Base-by-base conservation (phyloP, 306 rosid species). In the Hippophae gyantsensis region DNA sequence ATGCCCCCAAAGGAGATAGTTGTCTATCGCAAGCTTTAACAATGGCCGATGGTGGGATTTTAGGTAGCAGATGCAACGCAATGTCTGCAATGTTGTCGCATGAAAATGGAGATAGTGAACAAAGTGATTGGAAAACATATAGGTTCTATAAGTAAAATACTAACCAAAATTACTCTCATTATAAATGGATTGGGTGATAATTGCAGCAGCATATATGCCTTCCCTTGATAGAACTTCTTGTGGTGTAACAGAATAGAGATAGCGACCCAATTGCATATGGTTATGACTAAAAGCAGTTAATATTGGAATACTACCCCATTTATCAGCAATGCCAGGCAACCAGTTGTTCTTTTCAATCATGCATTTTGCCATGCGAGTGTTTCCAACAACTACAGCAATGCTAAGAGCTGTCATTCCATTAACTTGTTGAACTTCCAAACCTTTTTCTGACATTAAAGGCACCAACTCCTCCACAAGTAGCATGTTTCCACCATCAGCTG, bases 211-310 rank as follows among this genome's bases (percentile, higher is more conserved):
- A 23, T 12, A 6, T 2, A 56, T 0, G 9, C 5, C 7, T 9
- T 2, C 38, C 5, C 9, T 32, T 14, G 13, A 2, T 38, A 10
- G 13, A 2, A 59, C 18, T 43, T 68, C 42, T 4, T 3, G 52
- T 8, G 43, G 52, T n/a, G 66, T 59, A 9, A 6, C 9, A 0
- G 9, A 10, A 53, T 13, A 59, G 5, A 68, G 66, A 14, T 59
- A 68, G 6, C 43, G 9, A 42, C 60, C 70, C 43, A 65, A 13
- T 32, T 56, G 62, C 48, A 42, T 13, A 6, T 47, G 48, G 12
- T 55, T 48, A 3, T 12, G 7, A 7, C 5, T 1, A 9, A 13
- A 13, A 18, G 70, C 70, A 8, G 6, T 0, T 26, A 56, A 2
- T 3, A 47, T 13, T 10, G 70, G 70, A 0, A 9, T 0, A 11